phyloP scores from a whole-genome alignment of 2,329 filamentous ascomycete genomes.

The Trichoderma cornu-damae region DNA sequence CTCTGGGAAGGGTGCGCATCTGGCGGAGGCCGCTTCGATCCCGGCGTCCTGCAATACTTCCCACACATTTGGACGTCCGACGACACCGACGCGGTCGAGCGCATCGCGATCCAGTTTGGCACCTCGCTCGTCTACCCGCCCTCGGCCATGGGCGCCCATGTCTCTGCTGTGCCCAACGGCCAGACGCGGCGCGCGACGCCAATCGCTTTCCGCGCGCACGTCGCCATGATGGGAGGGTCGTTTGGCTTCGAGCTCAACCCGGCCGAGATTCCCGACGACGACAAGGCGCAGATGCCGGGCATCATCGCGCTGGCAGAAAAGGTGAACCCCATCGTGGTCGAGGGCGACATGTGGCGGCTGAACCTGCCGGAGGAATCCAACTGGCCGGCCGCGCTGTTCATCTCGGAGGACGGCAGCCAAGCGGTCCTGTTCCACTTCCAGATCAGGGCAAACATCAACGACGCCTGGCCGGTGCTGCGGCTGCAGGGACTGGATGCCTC shows the following conservation, averaged over 20 bases:
- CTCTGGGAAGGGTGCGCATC: slow-evolving; percentile 63
- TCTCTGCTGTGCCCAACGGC: slow-evolving; percentile 56
- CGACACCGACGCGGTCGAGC: slow-evolving; percentile 58
- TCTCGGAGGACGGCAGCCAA: slow-evolving; percentile 45
- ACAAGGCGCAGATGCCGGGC: slow-evolving; percentile 48
- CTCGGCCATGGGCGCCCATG: slow-evolving; percentile 60
- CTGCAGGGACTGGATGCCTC: slow-evolving; percentile 52
- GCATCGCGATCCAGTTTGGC: slow-evolving; percentile 58
- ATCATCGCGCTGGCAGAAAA: slow-evolving; percentile 51
- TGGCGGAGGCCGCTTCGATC: slow-evolving; percentile 60
- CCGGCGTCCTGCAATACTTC: slow-evolving; percentile 59
- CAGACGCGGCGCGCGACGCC: slow-evolving; percentile 51
- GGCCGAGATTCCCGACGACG: slow-evolving; percentile 43
- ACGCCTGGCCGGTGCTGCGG: slow-evolving; percentile 46
- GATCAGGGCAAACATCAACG: slow-evolving; percentile 47
- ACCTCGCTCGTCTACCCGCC: slow-evolving; percentile 59
- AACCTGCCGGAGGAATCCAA: slow-evolving; percentile 54
- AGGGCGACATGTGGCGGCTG: slow-evolving; percentile 56
- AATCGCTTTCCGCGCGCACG: slow-evolving; percentile 57
- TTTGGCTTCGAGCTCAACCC: slow-evolving; percentile 62
- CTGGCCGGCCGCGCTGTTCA: slow-evolving; percentile 57
- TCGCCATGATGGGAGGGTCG: slow-evolving; percentile 64
- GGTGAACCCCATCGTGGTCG: slow-evolving; percentile 55
- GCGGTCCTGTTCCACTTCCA: slow-evolving; percentile 59
- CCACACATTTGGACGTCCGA: slow-evolving; percentile 63